phyloP scores from a whole-genome alignment of 225 moss, liverwort and hornwort genomes.

The Ulota crispa region DNA sequence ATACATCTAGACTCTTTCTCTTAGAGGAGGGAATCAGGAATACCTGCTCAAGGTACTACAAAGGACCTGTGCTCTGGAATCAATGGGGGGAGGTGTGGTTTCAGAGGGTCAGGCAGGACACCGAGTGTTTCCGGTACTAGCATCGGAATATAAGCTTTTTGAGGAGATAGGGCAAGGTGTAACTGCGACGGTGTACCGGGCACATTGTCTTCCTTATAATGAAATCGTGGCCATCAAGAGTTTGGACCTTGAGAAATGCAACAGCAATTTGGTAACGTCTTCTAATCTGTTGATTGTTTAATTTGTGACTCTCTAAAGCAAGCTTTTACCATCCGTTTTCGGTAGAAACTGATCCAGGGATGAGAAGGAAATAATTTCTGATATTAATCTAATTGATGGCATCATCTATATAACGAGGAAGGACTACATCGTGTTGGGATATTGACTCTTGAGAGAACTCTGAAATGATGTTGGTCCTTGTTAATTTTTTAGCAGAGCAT shows the following conservation, averaged over 20 bases:
- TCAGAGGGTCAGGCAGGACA: conserved; percentile 24
- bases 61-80: conserved; percentile 1
- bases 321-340: neutral
- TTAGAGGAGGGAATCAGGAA: conserved; percentile 10
- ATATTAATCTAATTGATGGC: neutral
- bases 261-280: conserved; percentile 68
- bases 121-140: conserved; percentile 47
- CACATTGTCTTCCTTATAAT: conserved; percentile 60
- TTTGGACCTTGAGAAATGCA: conserved; percentile 92
- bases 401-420: neutral
- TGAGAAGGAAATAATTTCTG: neutral
- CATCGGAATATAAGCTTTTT: conserved; percentile 68
- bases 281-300: conserved; percentile 22
- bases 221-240: conserved; percentile 89
- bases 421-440: neutral
- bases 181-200: conserved; percentile 88
- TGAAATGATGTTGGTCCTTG: conserved; percentile 7
- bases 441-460: neutral
- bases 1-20: neutral
- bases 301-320: conserved; percentile 11
- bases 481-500: neutral
- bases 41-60: neutral
- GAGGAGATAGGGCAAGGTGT: conserved; percentile 95
- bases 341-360: neutral
- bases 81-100: conserved; percentile 35